Base-by-base conservation (phyloP, 768 basidiomycete genomes). In the Heimioporus sp. region DNA sequence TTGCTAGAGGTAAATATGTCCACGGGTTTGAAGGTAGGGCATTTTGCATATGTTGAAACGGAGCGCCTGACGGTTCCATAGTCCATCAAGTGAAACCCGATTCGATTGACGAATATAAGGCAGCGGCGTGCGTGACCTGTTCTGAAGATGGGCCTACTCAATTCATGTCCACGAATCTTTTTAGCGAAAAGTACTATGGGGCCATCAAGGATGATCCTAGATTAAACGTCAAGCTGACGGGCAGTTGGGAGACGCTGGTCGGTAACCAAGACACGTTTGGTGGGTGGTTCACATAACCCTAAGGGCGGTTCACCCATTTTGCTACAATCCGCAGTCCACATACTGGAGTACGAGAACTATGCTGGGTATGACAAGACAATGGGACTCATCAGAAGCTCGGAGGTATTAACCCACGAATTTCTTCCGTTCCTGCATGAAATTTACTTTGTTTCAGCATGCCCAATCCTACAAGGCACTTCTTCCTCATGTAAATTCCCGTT, bases 331-430 rank as follows among this genome's bases (percentile, higher is more conserved):
- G 7, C 47, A 80, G 79, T 78, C 21, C 83, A 85, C 58, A 92
- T 96, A 58, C 75, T 97, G 28, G 96, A 98, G 72, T 96, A 96
- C 66, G 92, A 97, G 73, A 94, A 95, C 54, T 91, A 93, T 68
- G 82, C 79, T 31, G 94, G 94, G 10, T 92, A 84, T 57, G 96
- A 98, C 73, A 84, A 84, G 69, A 84, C 86, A 17, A 79, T 77
- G 41, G 68, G 74, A 48, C 77, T 86, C 54, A 76, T 94, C 48
- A 77, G 73, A 48, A 74, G 75, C 46, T 86, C 89, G 9, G 75
- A 84, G 72, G 93, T 91, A 66, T 57, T 78, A 64, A 31, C 46
- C 46, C 35, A 17, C 21, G 46, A 51, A 21, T 46, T 41, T 15
- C 19, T 49, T 35, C 28, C 13, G 32, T 30, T 53, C 15, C 28